A percentile compares a stretch with the other conserved stretches of the same genome.
Evolutionary conservation across 2,329 filamentous ascomycete species (phyloP).

Genomic region (Xylariomycetidae sp.): DNA sequence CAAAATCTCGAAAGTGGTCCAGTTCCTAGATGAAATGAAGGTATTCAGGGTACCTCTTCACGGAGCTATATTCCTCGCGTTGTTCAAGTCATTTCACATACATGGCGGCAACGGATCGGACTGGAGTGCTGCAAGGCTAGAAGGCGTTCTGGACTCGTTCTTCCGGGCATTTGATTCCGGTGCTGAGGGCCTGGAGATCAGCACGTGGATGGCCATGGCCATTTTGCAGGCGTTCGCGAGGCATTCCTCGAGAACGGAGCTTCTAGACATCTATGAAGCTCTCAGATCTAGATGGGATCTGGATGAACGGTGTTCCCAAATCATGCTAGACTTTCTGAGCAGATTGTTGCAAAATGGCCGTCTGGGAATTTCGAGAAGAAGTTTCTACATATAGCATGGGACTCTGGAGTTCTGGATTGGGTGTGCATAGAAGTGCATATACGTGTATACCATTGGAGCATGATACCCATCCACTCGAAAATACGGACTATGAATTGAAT

Average conservation of each 20-base stretch:
- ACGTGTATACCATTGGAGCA: too few relatives aligned
- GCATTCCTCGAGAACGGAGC: conserved; percentile 45
- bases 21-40: conserved; percentile 76
- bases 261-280: conserved; percentile 49
- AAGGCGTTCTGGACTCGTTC: conserved; percentile 61
- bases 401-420: background rate
- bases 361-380: too few relatives aligned
- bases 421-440: background rate
- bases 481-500: too few relatives aligned
- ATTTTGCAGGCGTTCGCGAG: conserved; percentile 58
- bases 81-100: conserved; percentile 75
- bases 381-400: background rate
- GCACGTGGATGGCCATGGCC: conserved; percentile 56
- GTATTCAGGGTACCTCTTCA: conserved; percentile 61
- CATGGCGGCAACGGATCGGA: conserved; percentile 64
- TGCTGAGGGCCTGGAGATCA: conserved; percentile 43
- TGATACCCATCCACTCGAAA: too few relatives aligned
- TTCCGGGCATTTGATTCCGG: conserved; percentile 45
- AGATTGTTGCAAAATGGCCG: too few relatives aligned
- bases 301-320: conserved; percentile 33
- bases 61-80: conserved; percentile 68
- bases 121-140: conserved; percentile 68
- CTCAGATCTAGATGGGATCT: conserved; percentile 44
- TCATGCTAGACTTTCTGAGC: conserved; percentile 41
- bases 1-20: conserved; percentile 63